Evolutionary conservation across 257 asterid species (phyloP).

Genomic region (Echites panduratus): DNA sequence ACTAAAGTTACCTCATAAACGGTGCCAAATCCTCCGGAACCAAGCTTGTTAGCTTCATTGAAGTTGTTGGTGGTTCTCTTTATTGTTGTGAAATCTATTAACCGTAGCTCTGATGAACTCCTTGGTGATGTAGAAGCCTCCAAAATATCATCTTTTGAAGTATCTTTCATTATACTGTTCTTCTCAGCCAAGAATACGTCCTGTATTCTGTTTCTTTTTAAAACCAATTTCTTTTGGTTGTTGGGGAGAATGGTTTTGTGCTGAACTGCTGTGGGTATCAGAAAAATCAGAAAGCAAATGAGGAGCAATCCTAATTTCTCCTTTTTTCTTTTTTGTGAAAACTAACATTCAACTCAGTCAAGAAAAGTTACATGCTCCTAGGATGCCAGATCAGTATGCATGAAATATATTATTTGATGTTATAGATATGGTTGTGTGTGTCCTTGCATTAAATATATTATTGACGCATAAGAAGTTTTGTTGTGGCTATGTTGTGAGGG

Average conservation of each 20-base stretch:
- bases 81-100: conserved; percentile 19
- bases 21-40: conserved; percentile 29
- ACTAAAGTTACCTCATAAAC: conserved; percentile 26
- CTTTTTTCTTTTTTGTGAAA: background rate
- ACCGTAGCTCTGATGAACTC: conserved; percentile 13
- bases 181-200: background rate
- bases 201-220: background rate
- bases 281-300: background rate
- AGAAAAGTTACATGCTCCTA: no score
- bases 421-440: no score
- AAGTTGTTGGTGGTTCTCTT: conserved; percentile 21
- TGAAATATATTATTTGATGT: no score
- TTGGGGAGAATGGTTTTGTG: background rate
- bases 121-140: conserved; percentile 2
- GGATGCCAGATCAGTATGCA: no score
- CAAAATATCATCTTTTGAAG: conserved; percentile 4
- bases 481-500: no score
- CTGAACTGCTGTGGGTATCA: background rate
- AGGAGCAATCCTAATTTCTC: background rate
- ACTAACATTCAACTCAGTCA: no score
- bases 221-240: background rate
- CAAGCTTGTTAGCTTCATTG: conserved; percentile 26
- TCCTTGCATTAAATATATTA: background rate
- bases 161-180: background rate
- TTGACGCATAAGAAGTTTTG: no score